Conservation (phyloP, 176 grass and related monocot genomes). For the Chrysopogon serrulatus region DNA sequence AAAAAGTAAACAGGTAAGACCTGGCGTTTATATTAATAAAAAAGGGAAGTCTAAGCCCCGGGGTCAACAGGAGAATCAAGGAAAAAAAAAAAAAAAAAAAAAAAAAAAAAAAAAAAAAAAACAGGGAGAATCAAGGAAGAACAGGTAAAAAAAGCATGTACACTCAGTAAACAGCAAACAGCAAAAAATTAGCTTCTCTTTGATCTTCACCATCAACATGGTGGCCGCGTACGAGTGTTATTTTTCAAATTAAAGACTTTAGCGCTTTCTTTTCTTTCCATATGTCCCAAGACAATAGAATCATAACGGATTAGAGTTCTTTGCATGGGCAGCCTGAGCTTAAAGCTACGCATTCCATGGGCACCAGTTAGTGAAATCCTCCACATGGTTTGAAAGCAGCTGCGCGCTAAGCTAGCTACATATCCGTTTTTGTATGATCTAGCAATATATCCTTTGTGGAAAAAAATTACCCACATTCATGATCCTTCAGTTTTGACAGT, state of each 20-base stretch:
- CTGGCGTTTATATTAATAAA: no score
- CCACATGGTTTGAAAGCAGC: no score
- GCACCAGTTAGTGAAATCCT: background rate
- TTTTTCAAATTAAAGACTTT: background rate
- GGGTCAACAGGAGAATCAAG: background rate
- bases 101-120: no score
- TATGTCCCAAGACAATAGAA: background rate
- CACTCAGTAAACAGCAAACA: background rate
- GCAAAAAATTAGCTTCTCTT: background rate
- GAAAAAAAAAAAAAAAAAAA: no score
- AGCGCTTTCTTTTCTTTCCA: background rate
- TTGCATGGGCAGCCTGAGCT: background rate
- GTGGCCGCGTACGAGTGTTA: background rate
- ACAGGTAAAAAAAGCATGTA: background rate
- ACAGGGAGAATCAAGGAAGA: background rate
- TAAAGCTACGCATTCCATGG: background rate
- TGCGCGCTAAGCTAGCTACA: no score
- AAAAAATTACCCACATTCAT: no score
- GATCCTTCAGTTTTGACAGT: background rate
- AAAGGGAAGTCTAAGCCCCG: background rate
- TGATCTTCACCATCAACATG: background rate
- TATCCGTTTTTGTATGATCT: no score
- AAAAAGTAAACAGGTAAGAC: no score
- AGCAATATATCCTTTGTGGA: no score
- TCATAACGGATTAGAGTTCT: no score